Conservation (phyloP, 345 rosid species). For the Populus euphratica region DNA sequence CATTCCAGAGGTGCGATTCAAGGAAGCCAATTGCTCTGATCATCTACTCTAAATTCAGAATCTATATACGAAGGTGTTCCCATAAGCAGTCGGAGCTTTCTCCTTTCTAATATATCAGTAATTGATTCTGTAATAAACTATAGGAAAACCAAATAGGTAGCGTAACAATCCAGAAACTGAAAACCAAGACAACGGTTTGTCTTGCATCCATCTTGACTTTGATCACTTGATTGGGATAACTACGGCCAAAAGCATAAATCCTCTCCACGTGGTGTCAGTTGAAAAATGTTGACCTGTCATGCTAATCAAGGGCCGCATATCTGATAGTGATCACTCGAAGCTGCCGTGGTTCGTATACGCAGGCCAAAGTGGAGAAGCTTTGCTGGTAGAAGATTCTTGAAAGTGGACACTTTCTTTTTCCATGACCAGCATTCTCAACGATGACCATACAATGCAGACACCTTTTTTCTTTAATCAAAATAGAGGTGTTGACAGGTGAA, state of each 20-base stretch:
- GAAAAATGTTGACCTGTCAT: too few species aligned
- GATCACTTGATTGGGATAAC: neutral
- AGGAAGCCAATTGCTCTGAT: neutral
- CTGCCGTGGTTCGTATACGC: neutral
- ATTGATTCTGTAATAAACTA: too few species aligned
- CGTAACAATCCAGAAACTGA: too few species aligned
- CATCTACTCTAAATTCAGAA: neutral
- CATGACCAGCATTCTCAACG: neutral
- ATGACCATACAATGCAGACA: neutral
- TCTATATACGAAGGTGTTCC: neutral
- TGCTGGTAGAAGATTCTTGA: neutral
- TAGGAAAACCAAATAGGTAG: too few species aligned
- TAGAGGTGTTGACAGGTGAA: neutral
- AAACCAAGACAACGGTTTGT: too few species aligned
- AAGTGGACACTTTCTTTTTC: neutral
- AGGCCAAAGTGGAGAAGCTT: neutral
- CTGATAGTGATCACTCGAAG: neutral
- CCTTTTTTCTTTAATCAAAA: too few species aligned
- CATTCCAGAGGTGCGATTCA: neutral
- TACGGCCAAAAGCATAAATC: neutral
- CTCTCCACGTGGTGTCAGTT: too few species aligned
- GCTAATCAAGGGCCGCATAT: neutral
- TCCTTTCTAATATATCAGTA: too few species aligned
- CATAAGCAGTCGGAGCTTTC: too few species aligned
- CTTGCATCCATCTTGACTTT: too few species aligned